phyloP scores from a whole-genome alignment of 371 early-diverging fungal genomes.

The Dichotomocladium elegans region DNA sequence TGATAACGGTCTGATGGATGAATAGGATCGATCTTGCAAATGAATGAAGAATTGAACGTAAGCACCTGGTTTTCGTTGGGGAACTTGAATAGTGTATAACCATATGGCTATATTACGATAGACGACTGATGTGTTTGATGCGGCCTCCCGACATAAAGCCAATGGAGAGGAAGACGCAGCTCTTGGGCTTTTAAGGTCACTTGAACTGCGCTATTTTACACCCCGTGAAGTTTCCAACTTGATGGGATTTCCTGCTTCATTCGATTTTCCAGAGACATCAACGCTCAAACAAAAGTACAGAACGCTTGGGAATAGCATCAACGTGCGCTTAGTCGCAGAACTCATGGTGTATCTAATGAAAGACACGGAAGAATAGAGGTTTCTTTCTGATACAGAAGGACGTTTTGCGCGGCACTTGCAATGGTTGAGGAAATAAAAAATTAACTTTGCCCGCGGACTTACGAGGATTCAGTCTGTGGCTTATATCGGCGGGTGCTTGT shows the following conservation, averaged over 20 bases:
- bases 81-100: too few species aligned
- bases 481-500: too few species aligned
- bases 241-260: conserved; percentile 73
- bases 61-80: conserved; percentile 1
- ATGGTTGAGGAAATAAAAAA: too few species aligned
- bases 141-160: conserved; percentile 19
- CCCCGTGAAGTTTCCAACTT: conserved; percentile 73
- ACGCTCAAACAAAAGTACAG: conserved; percentile 62
- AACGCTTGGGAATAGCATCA: conserved; percentile 68
- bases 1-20: too few species aligned
- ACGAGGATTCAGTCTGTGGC: too few species aligned
- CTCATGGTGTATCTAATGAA: conserved; percentile 73
- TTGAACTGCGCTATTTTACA: conserved; percentile 73
- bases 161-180: conserved; percentile 21
- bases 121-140: not conserved
- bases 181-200: conserved; percentile 22
- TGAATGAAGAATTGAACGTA: conserved; percentile 51
- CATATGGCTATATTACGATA: too few species aligned
- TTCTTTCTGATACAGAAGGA: too few species aligned
- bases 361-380: conserved; percentile 66
- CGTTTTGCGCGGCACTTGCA: too few species aligned
- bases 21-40: conserved; percentile 59
- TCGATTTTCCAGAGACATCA: conserved; percentile 50
- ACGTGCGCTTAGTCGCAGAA: conserved; percentile 58
- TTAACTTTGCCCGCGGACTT: too few species aligned